phyloP scores from a whole-genome alignment of 495 filamentous ascomycete genomes.

The Trichoderma orchidacearum region DNA sequence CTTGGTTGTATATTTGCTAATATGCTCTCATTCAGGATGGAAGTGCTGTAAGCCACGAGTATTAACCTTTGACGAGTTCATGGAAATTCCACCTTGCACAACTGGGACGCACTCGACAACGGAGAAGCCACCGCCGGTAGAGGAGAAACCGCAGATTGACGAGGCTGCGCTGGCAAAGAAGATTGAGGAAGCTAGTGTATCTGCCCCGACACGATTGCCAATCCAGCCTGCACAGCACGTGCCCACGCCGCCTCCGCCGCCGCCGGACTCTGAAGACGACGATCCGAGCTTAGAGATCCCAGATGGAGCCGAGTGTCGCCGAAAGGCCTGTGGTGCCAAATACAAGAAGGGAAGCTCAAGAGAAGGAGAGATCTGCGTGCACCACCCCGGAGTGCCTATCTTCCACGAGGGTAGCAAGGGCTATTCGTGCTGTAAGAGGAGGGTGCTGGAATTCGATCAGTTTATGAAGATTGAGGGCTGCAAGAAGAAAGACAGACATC shows the following conservation, averaged over 20 bases:
- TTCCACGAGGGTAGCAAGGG: slow-evolving; percentile 98
- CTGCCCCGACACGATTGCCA: slow-evolving; percentile 32
- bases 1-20: not conserved
- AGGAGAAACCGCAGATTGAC: slow-evolving; percentile 27
- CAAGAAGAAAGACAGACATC: slow-evolving; percentile 62
- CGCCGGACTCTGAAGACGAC: slow-evolving; percentile 76
- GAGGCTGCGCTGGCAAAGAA: slow-evolving; percentile 1
- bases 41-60: slow-evolving; percentile 98
- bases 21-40: slow-evolving; percentile 54
- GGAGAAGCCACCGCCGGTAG: slow-evolving; percentile 45
- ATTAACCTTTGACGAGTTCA: slow-evolving; percentile 97
- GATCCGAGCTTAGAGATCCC: slow-evolving; percentile 59
- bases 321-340: slow-evolving; percentile 52
- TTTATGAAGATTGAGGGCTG: slow-evolving; percentile 94
- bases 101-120: slow-evolving; percentile 85
- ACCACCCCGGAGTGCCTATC: slow-evolving; percentile 75
- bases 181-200: slow-evolving; percentile 13
- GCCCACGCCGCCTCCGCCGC: slow-evolving; percentile 47
- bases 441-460: slow-evolving; percentile 93
- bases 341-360: slow-evolving; percentile 47
- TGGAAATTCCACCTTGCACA: slow-evolving; percentile 85
- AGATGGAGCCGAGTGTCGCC: slow-evolving; percentile 59
- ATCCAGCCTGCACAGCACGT: slow-evolving; percentile 39
- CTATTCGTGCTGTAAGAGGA: slow-evolving; percentile 90
- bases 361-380: slow-evolving; percentile 66